phyloP scores from a whole-genome alignment of 1,284 basidiomycete genomes.

The Pseudozyma tsukubaensis region DNA sequence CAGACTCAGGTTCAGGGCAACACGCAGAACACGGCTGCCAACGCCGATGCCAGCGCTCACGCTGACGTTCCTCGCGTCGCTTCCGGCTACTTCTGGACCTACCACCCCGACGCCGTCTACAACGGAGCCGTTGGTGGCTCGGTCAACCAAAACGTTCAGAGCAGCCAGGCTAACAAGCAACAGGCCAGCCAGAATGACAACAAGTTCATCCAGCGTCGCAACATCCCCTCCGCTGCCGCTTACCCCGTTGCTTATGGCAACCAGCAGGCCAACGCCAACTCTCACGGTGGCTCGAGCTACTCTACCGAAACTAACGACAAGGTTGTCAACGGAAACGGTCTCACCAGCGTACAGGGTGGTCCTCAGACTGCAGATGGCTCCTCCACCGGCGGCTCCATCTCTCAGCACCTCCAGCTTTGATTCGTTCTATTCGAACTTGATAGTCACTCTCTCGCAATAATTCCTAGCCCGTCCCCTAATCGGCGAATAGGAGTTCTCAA shows the following conservation, averaged over 20 bases:
- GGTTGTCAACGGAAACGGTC: slow-evolving; percentile 26
- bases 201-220: slow-evolving; percentile 3
- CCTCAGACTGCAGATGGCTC: slow-evolving; percentile 27
- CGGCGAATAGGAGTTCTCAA: too few relatives aligned
- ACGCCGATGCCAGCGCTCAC: slow-evolving; percentile 22
- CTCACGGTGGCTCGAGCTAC: slow-evolving; percentile 17
- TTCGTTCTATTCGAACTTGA: too few relatives aligned
- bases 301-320: slow-evolving; percentile 36
- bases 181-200: slow-evolving; percentile 16
- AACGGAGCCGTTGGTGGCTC: slow-evolving; percentile 19
- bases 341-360: slow-evolving; percentile 25
- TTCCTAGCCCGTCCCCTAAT: too few relatives aligned
- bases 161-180: slow-evolving; percentile 30
- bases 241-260: slow-evolving; percentile 14
- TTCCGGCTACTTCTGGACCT: slow-evolving; percentile 29
- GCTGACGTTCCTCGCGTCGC: slow-evolving; percentile 11
- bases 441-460: too few relatives aligned
- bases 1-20: slow-evolving; percentile 28
- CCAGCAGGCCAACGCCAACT: slow-evolving; percentile 30
- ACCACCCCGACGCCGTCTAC: slow-evolving; percentile 26
- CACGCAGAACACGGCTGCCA: slow-evolving; percentile 15
- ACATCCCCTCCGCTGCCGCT: slow-evolving; percentile 6
- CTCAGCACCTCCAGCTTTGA: slow-evolving; percentile 32
- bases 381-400: slow-evolving; percentile 26
- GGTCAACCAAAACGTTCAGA: slow-evolving; percentile 20